Conservation (phyloP, 2,329 filamentous ascomycete genomes). For the Leptographium lundbergii region DNA sequence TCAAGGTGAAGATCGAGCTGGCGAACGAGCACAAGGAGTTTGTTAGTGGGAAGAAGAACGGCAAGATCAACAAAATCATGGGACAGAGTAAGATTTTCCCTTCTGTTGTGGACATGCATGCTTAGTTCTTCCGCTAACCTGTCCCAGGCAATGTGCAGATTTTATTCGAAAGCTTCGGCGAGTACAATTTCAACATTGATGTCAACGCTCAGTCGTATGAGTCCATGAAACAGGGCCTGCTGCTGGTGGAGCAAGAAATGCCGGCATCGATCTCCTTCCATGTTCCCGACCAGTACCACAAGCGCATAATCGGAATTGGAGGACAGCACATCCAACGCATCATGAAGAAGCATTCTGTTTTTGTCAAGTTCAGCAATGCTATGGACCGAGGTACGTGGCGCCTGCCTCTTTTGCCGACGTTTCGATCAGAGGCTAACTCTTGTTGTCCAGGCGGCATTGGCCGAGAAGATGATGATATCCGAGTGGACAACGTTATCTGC, state of each 20-base stretch:
- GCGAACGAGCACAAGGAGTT: slow-evolving; percentile 99
- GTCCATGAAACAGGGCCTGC: slow-evolving; percentile 82
- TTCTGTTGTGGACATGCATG: too few species aligned
- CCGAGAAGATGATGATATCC: slow-evolving; percentile 94
- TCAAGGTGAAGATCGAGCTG: slow-evolving; percentile 95
- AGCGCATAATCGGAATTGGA: slow-evolving; percentile 96
- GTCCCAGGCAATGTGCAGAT: slow-evolving; percentile 78
- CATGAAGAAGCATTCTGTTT: slow-evolving; percentile 99
- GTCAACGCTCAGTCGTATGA: slow-evolving; percentile 88
- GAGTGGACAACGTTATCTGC: slow-evolving; percentile 98
- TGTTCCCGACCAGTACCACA: slow-evolving; percentile 97
- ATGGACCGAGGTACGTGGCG: slow-evolving; percentile 68
- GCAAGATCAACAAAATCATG: slow-evolving; percentile 99
- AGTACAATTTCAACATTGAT: slow-evolving; percentile 99
- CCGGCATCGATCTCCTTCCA: slow-evolving; percentile 98
- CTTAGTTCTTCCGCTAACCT: neutral
- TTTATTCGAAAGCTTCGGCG: slow-evolving; percentile 97
- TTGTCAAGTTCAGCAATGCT: slow-evolving; percentile 98
- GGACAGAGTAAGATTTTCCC: slow-evolving; percentile 60
- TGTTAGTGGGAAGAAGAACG: slow-evolving; percentile 98
- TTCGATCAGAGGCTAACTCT: slow-evolving; percentile 15
- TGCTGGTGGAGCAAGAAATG: slow-evolving; percentile 97
- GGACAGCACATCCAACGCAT: slow-evolving; percentile 98
- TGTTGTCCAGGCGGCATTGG: slow-evolving; percentile 50
- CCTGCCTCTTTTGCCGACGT: neutral